phyloP scores from a whole-genome alignment of 495 filamentous ascomycete genomes.

The Astrothelium subdiscretum region DNA sequence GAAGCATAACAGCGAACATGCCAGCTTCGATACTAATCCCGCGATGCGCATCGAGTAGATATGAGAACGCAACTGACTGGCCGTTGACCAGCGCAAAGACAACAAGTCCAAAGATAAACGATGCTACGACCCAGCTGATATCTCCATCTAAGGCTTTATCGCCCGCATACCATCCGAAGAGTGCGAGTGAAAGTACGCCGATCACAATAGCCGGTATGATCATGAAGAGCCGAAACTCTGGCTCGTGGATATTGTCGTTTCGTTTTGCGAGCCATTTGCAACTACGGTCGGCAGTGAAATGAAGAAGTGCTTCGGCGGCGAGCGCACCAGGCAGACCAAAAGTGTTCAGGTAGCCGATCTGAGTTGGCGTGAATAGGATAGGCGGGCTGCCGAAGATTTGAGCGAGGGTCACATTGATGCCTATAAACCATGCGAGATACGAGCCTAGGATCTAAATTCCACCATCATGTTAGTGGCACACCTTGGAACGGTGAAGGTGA shows the following conservation, averaged over 20 bases:
- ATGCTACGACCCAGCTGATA: background rate
- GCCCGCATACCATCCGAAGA: background rate
- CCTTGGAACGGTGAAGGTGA: too few species aligned
- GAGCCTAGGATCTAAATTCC: slow-evolving; percentile 4
- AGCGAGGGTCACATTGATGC: slow-evolving; percentile 9
- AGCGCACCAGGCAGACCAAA: background rate
- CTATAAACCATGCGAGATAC: slow-evolving; percentile 15
- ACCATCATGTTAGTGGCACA: too few species aligned
- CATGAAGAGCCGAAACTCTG: background rate
- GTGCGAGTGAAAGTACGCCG: background rate
- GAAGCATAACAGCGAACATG: background rate
- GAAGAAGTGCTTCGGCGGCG: background rate
- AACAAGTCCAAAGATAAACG: background rate
- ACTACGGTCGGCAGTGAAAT: background rate
- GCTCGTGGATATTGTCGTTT: background rate
- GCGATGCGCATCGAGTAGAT: background rate
- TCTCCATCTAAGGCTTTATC: background rate
- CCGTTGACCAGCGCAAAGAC: background rate
- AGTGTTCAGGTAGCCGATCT: background rate
- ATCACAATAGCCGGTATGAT: background rate
- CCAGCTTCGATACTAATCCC: background rate
- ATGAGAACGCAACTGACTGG: background rate
- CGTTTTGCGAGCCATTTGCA: background rate
- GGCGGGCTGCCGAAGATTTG: slow-evolving; percentile 11
- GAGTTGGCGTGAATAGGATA: background rate